Conservation (phyloP, 2,329 filamentous ascomycete genomes). For the Macrophomina tecta region DNA sequence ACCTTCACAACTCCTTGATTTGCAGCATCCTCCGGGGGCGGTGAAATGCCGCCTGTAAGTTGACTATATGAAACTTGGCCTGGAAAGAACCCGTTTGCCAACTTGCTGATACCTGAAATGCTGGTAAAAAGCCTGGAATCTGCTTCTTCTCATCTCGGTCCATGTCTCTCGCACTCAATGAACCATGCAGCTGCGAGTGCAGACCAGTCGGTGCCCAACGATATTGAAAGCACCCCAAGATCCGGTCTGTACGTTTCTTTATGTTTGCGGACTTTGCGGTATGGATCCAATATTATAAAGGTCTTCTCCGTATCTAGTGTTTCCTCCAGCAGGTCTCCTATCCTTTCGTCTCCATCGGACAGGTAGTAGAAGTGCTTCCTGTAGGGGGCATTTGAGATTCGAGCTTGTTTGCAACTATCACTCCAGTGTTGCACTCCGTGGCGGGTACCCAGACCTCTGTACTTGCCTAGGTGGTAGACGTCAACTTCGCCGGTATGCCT, state of each 20-base stretch:
- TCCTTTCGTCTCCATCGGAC: constrained; percentile 62
- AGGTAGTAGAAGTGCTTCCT: constrained; percentile 64
- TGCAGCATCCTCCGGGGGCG: constrained; percentile 60
- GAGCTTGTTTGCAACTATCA: constrained; percentile 67
- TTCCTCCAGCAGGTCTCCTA: constrained; percentile 61
- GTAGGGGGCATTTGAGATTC: constrained; percentile 65
- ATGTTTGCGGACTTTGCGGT: constrained; percentile 63
- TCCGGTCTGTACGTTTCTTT: constrained; percentile 38
- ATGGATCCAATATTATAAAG: constrained; percentile 61
- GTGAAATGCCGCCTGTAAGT: constrained; percentile 56
- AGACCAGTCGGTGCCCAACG: constrained; percentile 66
- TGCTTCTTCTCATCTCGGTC: constrained; percentile 60
- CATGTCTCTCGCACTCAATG: constrained; percentile 65
- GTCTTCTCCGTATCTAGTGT: constrained; percentile 60
- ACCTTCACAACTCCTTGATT: constrained; percentile 59
- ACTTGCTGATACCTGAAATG: constrained; percentile 57
- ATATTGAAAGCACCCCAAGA: constrained; percentile 53
- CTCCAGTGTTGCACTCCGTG: constrained; percentile 68
- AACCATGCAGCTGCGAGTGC: constrained; percentile 64
- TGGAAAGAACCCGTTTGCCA: constrained; percentile 64
- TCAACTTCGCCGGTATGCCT: constrained; percentile 68
- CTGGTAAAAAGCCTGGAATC: constrained; percentile 57
- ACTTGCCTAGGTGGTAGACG: constrained; percentile 64
- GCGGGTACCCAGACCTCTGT: constrained; percentile 65
- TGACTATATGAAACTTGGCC: constrained; percentile 61